phyloP scores from a whole-genome alignment of 257 asterid genomes.

The Solanum chilense region DNA sequence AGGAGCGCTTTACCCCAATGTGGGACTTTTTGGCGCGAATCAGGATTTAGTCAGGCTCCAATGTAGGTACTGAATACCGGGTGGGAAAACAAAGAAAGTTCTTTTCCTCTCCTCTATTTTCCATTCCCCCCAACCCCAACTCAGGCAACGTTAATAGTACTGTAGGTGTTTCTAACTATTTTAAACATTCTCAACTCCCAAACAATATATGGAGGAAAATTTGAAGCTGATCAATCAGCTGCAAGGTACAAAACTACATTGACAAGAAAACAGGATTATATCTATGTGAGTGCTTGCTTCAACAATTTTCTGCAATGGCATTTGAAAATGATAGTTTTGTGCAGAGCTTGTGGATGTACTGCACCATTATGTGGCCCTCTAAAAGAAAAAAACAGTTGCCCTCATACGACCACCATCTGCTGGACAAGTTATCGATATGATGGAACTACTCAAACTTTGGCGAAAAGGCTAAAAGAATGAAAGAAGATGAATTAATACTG shows the following conservation, averaged over 20 bases:
- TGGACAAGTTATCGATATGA: background rate
- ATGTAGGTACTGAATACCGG: no score
- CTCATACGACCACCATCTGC: background rate
- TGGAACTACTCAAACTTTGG: background rate
- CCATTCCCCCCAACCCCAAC: background rate
- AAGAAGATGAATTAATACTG: background rate
- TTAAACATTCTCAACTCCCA: background rate
- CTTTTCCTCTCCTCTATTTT: background rate
- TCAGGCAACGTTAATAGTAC: background rate
- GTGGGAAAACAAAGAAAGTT: background rate
- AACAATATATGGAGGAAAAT: background rate
- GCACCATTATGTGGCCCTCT: background rate
- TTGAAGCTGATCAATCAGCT: background rate
- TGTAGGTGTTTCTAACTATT: background rate
- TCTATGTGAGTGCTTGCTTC: background rate
- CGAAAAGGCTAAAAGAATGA: background rate
- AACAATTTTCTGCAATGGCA: background rate
- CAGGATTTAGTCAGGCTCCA: accelerated
- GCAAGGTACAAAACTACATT: background rate
- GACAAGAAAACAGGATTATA: background rate
- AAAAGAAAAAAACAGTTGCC: background rate
- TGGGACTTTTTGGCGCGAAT: accelerated
- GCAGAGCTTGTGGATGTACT: background rate
- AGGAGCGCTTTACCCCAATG: no score
- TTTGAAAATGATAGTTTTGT: background rate